phyloP scores from a whole-genome alignment of 768 basidiomycete species.

The Suillus americanus region DNA sequence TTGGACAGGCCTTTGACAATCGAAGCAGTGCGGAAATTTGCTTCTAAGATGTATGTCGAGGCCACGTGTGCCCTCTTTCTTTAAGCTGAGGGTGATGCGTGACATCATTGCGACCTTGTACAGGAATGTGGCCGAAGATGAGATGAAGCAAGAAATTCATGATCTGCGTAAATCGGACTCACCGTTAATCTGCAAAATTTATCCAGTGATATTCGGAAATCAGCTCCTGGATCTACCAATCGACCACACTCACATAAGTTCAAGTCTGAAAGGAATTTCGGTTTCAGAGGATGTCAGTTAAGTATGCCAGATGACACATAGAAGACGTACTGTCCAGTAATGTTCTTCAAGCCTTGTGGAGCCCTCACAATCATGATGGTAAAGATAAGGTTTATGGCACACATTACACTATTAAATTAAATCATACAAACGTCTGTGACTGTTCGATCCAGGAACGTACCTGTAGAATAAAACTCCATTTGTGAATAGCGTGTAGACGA shows the following conservation, averaged over 20 bases:
- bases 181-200: neutral
- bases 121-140: neutral
- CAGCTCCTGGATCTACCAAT: neutral
- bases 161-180: neutral
- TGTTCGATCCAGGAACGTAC: constrained; percentile 13
- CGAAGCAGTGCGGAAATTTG: neutral
- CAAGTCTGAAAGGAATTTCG: neutral
- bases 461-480: constrained; percentile 38
- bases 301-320: neutral
- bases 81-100: constrained; percentile 62
- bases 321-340: constrained; percentile 31
- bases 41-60: neutral
- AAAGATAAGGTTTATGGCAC: constrained; percentile 35
- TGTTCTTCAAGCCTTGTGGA: constrained; percentile 31
- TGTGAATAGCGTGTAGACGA: constrained; percentile 25
- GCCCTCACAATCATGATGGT: constrained; percentile 39
- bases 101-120: constrained; percentile 64
- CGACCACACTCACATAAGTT: neutral
- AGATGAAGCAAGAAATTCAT: neutral
- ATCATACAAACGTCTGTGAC: neutral
- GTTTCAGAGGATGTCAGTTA: neutral
- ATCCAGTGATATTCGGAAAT: neutral
- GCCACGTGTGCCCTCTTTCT: constrained; percentile 31
- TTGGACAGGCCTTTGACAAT: neutral
- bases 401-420: constrained; percentile 33